Percentiles rank a stretch among this genome's conserved stretches.
phyloP scores from a whole-genome alignment of 2,329 filamentous ascomycete genomes.

The Colletotrichum horii region DNA sequence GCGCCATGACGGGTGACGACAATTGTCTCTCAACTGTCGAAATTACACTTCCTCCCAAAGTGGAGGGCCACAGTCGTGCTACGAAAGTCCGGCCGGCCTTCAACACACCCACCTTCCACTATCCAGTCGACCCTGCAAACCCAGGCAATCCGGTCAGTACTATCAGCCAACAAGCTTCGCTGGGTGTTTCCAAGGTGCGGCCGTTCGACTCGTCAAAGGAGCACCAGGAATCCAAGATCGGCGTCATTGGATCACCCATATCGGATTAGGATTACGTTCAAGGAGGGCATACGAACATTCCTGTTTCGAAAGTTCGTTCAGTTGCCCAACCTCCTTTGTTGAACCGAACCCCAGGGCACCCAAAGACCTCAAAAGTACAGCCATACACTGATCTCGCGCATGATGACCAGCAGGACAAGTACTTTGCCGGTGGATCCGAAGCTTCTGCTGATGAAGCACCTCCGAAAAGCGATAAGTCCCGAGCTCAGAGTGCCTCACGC shows the following conservation, averaged over 20 bases:
- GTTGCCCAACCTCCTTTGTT: constrained; percentile 1
- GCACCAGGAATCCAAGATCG: background rate
- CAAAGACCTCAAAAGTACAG: background rate
- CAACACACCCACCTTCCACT: constrained; percentile 13
- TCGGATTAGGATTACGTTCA: background rate
- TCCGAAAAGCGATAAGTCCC: background rate
- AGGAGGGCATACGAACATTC: background rate
- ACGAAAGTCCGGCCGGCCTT: constrained; percentile 32
- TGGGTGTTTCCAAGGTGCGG: constrained; percentile 25
- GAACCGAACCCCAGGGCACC: constrained; percentile 18
- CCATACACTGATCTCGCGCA: background rate
- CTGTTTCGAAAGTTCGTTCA: constrained; percentile 7
- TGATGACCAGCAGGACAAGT: background rate
- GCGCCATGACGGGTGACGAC: constrained; percentile 16
- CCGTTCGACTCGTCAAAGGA: constrained; percentile 19
- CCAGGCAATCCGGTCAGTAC: background rate
- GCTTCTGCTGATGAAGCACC: background rate
- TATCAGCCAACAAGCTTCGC: background rate
- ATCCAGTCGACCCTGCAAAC: background rate
- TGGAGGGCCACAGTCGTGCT: constrained; percentile 24
- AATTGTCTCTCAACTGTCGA: constrained; percentile 11
- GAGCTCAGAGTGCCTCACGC: constrained; percentile 28
- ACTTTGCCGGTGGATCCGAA: constrained; percentile 4
- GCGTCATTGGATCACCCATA: background rate
- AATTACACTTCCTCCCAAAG: constrained; percentile 18